Evolutionary conservation across 1,139 yeast genomes (phyloP).

Genomic region (Pichia sp.): DNA sequence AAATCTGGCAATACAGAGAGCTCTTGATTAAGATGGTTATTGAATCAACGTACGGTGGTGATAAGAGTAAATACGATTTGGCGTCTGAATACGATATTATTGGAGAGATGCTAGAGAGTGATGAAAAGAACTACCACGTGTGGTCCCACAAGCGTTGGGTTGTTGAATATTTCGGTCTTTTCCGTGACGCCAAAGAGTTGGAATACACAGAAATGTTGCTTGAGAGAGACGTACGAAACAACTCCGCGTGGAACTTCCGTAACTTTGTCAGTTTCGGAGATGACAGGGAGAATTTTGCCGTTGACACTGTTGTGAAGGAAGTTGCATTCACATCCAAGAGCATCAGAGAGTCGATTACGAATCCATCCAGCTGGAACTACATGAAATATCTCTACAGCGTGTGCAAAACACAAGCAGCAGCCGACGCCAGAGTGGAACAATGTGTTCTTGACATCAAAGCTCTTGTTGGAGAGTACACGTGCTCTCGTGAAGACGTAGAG

Average conservation of each 20-base stretch:
- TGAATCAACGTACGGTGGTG: conserved; percentile 21
- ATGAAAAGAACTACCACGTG: conserved; percentile 90
- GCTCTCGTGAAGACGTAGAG: not conserved
- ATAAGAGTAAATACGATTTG: conserved; percentile 37
- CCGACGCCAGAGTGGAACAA: not conserved
- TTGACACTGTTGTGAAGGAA: conserved; percentile 33
- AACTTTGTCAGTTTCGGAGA: conserved; percentile 50
- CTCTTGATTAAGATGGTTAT: conserved; percentile 43
- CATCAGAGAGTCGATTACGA: conserved; percentile 71
- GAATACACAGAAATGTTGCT: conserved; percentile 49
- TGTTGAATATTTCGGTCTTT: conserved; percentile 52
- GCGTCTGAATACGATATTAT: conserved; percentile 63
- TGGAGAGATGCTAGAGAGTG: conserved; percentile 68
- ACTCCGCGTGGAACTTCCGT: conserved; percentile 93
- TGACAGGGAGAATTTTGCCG: conserved; percentile 22
- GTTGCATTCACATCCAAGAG: conserved; percentile 43
- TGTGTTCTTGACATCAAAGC: not conserved
- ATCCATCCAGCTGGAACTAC: conserved; percentile 89
- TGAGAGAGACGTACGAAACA: conserved; percentile 70
- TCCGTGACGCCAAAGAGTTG: conserved; percentile 47
- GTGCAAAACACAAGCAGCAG: not conserved
- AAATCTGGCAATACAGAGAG: conserved; percentile 93
- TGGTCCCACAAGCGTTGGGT: conserved; percentile 94
- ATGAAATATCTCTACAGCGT: conserved; percentile 9
- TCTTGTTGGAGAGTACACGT: not conserved